Evolutionary conservation across 1,139 yeast genomes (phyloP).

Genomic region (Ogataea hybrid): DNA sequence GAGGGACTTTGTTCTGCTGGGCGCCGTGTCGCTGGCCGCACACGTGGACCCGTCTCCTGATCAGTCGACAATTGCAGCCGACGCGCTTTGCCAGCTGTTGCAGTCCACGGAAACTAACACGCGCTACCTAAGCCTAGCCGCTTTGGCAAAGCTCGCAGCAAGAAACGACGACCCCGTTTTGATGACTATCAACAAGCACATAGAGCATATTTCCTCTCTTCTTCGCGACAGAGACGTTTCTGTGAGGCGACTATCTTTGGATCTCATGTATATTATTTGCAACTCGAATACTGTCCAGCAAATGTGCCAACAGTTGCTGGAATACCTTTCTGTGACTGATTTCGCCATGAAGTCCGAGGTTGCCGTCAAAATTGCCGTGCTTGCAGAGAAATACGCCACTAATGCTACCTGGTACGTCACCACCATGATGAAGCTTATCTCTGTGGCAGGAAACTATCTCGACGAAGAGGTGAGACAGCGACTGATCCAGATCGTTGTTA

Average conservation of each 20-base stretch:
- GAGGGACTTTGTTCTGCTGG: slow-evolving; percentile 74
- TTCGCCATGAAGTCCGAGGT: slow-evolving; percentile 66
- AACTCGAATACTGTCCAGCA: slow-evolving; percentile 55
- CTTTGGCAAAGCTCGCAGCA: slow-evolving; percentile 58
- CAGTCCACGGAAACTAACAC: slow-evolving; percentile 72
- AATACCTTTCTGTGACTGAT: slow-evolving; percentile 62
- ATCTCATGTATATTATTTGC: slow-evolving; percentile 71
- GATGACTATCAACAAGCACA: slow-evolving; percentile 29
- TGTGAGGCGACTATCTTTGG: slow-evolving; percentile 74
- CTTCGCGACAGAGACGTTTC: slow-evolving; percentile 73
- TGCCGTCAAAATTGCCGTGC: slow-evolving; percentile 76
- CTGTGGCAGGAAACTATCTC: slow-evolving; percentile 64
- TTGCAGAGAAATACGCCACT: slow-evolving; percentile 77
- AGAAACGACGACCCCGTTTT: slow-evolving; percentile 34
- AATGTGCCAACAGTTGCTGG: slow-evolving; percentile 64
- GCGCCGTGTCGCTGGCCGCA: slow-evolving; percentile 76
- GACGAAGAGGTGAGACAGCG: slow-evolving; percentile 89
- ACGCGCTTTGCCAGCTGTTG: slow-evolving; percentile 60
- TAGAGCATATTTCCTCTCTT: slow-evolving; percentile 42
- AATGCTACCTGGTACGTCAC: slow-evolving; percentile 85
- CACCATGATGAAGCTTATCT: slow-evolving; percentile 67
- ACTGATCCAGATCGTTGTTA: slow-evolving; percentile 80
- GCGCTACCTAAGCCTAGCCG: slow-evolving; percentile 74
- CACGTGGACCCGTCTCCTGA: slow-evolving; percentile 72
- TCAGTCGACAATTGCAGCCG: slow-evolving; percentile 62